phyloP scores from a whole-genome alignment of 164 flowering plant genomes.

The Saururus chinensis region DNA sequence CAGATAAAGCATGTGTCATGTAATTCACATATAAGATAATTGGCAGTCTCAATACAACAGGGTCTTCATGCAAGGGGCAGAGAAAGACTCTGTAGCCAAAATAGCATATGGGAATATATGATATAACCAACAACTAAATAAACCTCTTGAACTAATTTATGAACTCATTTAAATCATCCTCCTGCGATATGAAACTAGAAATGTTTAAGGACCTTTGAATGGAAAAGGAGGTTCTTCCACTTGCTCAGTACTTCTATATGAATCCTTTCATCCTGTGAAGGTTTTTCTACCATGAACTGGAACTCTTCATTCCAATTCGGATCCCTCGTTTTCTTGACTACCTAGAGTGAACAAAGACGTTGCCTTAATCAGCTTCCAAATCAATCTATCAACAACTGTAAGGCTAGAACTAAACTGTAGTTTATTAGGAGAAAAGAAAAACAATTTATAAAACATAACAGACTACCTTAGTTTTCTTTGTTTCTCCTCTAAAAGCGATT shows the following conservation, averaged over 20 bases:
- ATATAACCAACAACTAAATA: no score
- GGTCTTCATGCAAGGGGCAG: no score
- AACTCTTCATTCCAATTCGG: conserved; percentile 81
- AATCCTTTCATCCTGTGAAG: conserved; percentile 43
- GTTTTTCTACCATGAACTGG: conserved; percentile 55
- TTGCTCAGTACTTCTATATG: conserved; percentile 54
- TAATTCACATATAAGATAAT: background rate
- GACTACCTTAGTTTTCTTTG: conserved; percentile 56
- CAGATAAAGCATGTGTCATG: background rate
- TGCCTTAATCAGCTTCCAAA: background rate
- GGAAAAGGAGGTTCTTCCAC: conserved; percentile 18
- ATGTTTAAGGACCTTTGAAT: conserved; percentile 21
- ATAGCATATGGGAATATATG: no score
- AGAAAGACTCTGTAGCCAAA: no score
- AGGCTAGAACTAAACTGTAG: no score
- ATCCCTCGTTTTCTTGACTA: conserved; percentile 40
- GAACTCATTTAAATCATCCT: background rate
- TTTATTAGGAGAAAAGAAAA: no score
- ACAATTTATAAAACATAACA: background rate
- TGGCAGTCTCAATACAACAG: no score
- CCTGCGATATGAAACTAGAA: no score
- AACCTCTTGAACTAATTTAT: background rate
- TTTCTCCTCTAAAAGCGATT: conserved; percentile 51
- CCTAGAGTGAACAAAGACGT: conserved; percentile 14
- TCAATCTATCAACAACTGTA: no score